Percentiles rank a stretch among this genome's conserved stretches.
Evolutionary conservation across 371 early-diverging fungal genomes (phyloP).

Genomic region (Dinochytrium kinnereticum): DNA sequence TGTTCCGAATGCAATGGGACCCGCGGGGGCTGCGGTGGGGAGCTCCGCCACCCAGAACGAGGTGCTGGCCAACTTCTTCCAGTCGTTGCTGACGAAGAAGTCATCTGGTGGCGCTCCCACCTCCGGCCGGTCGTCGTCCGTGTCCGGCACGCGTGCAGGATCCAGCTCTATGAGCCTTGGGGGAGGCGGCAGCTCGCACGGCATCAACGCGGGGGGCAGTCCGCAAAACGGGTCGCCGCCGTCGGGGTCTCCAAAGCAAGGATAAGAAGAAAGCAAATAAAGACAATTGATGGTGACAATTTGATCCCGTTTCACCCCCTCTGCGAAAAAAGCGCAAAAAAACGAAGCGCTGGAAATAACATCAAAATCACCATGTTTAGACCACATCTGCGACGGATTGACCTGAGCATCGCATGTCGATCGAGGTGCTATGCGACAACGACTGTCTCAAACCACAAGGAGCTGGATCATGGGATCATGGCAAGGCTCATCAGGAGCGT

Average conservation of each 20-base stretch:
- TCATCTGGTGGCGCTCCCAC: not conserved
- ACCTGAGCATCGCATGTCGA: not conserved
- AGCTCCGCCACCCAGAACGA: constrained; percentile 62
- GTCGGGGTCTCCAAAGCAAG: not conserved
- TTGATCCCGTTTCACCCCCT: not conserved
- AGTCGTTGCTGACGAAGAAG: constrained; percentile 78
- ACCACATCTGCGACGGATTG: no score
- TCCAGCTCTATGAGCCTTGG: not conserved
- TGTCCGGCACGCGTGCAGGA: not conserved
- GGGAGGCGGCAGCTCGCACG: not conserved
- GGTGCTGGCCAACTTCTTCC: constrained; percentile 87
- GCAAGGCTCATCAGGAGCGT: no score
- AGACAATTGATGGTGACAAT: not conserved
- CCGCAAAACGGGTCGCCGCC: constrained; percentile 4
- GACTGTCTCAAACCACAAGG: not conserved
- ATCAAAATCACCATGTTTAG: no score
- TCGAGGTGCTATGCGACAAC: not conserved
- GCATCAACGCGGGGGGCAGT: not conserved
- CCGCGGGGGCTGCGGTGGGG: not conserved
- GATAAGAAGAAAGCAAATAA: not conserved
- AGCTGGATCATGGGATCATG: no score
- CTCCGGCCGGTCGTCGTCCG: not conserved
- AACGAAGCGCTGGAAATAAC: not conserved
- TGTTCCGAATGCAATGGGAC: not conserved
- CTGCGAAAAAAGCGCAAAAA: not conserved